Percentiles rank a stretch among this genome's conserved stretches.
Evolutionary conservation across 345 rosid species (phyloP).

Genomic region (Bruguiera gymnorhiza): DNA sequence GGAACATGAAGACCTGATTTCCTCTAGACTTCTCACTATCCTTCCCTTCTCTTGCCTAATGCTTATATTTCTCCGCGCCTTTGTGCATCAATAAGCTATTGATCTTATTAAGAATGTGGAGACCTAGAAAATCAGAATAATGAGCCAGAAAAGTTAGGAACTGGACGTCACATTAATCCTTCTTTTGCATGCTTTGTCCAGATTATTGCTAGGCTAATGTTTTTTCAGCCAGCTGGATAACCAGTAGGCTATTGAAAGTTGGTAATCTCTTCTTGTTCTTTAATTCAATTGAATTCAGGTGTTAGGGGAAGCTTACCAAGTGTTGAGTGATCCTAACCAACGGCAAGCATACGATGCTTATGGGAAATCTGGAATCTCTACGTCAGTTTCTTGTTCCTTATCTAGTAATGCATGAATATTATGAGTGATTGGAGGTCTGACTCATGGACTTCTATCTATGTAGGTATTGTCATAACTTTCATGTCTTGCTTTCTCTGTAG

Average conservation of each 20-base stretch:
- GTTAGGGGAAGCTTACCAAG: slow-evolving; percentile 97
- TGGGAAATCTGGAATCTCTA: slow-evolving; percentile 95
- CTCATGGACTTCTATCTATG: slow-evolving; percentile 1
- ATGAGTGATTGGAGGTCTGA: slow-evolving; percentile 15
- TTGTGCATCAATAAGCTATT: no score
- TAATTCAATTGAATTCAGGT: slow-evolving; percentile 44
- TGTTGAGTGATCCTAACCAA: slow-evolving; percentile 81
- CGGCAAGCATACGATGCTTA: slow-evolving; percentile 88
- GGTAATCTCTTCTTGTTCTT: slow-evolving; percentile 8
- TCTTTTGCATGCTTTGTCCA: not conserved
- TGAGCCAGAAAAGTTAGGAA: no score
- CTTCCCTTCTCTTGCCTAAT: no score
- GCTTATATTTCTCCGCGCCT: no score
- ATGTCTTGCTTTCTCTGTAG: slow-evolving; percentile 40
- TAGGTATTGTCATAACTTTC: slow-evolving; percentile 10
- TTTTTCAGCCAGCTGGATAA: not conserved
- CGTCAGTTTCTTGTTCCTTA: slow-evolving; percentile 54
- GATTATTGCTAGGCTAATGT: not conserved
- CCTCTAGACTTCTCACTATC: no score
- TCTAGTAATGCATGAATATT: slow-evolving; percentile 14
- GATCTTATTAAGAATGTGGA: no score
- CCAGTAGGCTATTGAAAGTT: not conserved
- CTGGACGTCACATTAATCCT: no score
- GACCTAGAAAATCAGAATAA: no score
- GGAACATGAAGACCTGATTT: no score